Conservation (phyloP, 1,284 basidiomycete genomes). For the Moesziomyces aphidis region DNA sequence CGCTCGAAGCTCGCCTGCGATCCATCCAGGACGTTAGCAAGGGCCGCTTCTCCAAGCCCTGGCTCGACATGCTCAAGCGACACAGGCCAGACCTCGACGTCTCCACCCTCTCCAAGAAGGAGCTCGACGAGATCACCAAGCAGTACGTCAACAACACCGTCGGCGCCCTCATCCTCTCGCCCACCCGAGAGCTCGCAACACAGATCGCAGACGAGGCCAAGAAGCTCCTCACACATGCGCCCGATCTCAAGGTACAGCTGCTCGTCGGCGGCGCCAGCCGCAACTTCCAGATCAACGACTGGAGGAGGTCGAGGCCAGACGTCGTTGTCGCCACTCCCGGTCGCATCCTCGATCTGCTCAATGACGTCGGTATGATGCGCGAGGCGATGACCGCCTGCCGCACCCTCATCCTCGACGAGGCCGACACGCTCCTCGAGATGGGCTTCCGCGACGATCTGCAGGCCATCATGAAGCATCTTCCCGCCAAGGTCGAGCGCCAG, state of each 20-base stretch:
- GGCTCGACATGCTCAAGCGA: slow-evolving; percentile 47
- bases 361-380: slow-evolving; percentile 61
- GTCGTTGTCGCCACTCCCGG: slow-evolving; percentile 95
- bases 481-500: slow-evolving; percentile 77
- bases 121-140: slow-evolving; percentile 29
- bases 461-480: slow-evolving; percentile 79
- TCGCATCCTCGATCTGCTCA: slow-evolving; percentile 82
- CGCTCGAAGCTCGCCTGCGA: slow-evolving; percentile 63
- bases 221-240: slow-evolving; percentile 76
- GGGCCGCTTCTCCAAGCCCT: slow-evolving; percentile 44
- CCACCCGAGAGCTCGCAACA: slow-evolving; percentile 92
- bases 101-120: slow-evolving; percentile 47
- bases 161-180: slow-evolving; percentile 87
- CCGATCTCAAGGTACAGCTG: slow-evolving; percentile 73
- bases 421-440: slow-evolving; percentile 94
- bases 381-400: slow-evolving; percentile 70
- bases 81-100: slow-evolving; percentile 62
- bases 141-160: slow-evolving; percentile 69
- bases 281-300: slow-evolving; percentile 76
- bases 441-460: slow-evolving; percentile 93
- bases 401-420: slow-evolving; percentile 91
- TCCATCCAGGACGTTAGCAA: slow-evolving; percentile 54
- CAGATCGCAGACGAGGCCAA: slow-evolving; percentile 90
- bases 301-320: slow-evolving; percentile 77
- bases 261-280: slow-evolving; percentile 85